These are phyloP conservation scores for Basipetospora chlamydospora DNA, from an alignment of 2,329 filamentous ascomycete genomes.

Conservation along the genomic window DNA sequence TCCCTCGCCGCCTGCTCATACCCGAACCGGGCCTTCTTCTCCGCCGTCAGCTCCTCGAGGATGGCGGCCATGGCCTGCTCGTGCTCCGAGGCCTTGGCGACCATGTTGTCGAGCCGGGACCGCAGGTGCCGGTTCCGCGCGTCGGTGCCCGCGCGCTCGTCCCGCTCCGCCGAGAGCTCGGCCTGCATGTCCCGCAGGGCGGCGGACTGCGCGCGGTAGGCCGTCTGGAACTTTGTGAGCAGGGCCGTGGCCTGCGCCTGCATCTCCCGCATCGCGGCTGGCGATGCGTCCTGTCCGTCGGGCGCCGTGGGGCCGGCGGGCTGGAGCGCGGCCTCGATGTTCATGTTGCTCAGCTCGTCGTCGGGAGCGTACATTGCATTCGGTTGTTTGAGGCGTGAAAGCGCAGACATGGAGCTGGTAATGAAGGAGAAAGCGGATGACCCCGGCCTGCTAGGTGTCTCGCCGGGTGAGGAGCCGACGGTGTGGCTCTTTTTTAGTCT, in stretches of 20 bases:
- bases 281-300: constrained; percentile 22
- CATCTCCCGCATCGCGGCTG: too few species aligned
- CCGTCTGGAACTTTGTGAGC: constrained; percentile 39
- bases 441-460: constrained; percentile 15
- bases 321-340: constrained; percentile 40
- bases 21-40: constrained; percentile 31
- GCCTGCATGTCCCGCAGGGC: constrained; percentile 35
- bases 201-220: constrained; percentile 38
- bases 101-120: constrained; percentile 46
- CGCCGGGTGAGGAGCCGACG: constrained; percentile 14
- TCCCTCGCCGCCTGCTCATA: constrained; percentile 17
- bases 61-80: constrained; percentile 35
- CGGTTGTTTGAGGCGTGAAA: constrained; percentile 11
- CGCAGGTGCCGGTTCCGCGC: constrained; percentile 38
- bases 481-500: constrained; percentile 10
- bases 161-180: constrained; percentile 37
- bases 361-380: constrained; percentile 14
- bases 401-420: constrained; percentile 27
- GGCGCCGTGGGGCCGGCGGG: too few species aligned
- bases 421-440: constrained; percentile 29
- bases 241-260: constrained; percentile 41
- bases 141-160: constrained; percentile 42
- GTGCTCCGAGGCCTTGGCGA: constrained; percentile 35
- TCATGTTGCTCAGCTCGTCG: constrained; percentile 40
- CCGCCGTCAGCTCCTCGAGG: constrained; percentile 33